Percentiles rank a stretch among this genome's conserved stretches.
phyloP scores from a whole-genome alignment of 2,329 filamentous ascomycete genomes.

The Penicillium sp. region DNA sequence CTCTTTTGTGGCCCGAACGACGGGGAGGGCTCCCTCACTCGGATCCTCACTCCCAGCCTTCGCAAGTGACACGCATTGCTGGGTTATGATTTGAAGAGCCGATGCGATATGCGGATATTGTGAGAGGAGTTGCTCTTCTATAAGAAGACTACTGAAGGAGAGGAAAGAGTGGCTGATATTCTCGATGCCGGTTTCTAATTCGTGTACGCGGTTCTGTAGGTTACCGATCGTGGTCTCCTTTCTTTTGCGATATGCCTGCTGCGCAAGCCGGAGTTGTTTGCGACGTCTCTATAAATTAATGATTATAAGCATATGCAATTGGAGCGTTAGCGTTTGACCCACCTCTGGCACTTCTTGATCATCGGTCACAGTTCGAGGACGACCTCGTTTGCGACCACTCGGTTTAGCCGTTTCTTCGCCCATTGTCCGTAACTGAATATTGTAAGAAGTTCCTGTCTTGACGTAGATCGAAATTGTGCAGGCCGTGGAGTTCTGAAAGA shows the following conservation, averaged over 20 bases:
- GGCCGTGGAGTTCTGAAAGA: not conserved
- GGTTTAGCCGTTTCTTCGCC: constrained; percentile 7
- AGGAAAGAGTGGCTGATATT: constrained; percentile 25
- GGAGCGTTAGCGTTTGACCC: constrained; percentile 3
- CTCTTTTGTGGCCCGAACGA: not conserved
- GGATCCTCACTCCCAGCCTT: constrained; percentile 14
- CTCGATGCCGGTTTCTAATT: constrained; percentile 23
- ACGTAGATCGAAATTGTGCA: not conserved
- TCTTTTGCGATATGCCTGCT: constrained; percentile 25
- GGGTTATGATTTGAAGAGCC: constrained; percentile 21
- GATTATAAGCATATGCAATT: constrained; percentile 2
- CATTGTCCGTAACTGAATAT: not conserved
- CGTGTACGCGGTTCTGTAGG: constrained; percentile 21
- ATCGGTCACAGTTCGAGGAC: constrained; percentile 19
- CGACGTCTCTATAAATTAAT: constrained; percentile 20
- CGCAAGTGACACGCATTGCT: constrained; percentile 23
- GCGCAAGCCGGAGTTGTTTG: constrained; percentile 24
- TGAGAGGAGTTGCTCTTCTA: constrained; percentile 16
- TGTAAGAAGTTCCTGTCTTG: not conserved
- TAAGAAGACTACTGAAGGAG: constrained; percentile 24
- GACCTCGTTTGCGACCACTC: constrained; percentile 22
- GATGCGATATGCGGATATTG: constrained; percentile 16
- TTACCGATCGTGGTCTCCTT: constrained; percentile 25
- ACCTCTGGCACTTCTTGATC: constrained; percentile 24
- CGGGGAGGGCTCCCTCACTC: not conserved